phyloP scores from a whole-genome alignment of 768 basidiomycete genomes.

The Atractiella rhizophila region DNA sequence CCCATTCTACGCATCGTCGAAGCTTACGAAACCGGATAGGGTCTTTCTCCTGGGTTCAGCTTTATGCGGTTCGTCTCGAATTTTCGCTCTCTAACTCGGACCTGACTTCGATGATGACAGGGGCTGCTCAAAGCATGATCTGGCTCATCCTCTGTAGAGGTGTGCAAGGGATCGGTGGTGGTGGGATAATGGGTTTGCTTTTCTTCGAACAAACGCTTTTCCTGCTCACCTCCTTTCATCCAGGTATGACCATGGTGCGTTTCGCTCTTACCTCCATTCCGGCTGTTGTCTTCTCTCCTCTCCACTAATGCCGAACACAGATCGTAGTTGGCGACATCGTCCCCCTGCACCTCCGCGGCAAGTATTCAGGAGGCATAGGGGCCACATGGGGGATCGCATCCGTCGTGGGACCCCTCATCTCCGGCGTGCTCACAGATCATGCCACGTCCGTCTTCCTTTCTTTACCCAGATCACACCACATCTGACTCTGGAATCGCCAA shows the following conservation, averaged over 20 bases:
- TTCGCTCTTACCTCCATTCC: too few species aligned
- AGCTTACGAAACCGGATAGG: too few species aligned
- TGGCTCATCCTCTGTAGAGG: constrained; percentile 56
- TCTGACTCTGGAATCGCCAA: too few species aligned
- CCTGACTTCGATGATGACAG: constrained; percentile 29
- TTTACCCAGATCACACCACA: too few species aligned
- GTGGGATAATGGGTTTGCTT: constrained; percentile 6
- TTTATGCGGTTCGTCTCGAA: background rate
- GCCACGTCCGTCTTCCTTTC: too few species aligned
- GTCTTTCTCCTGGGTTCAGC: constrained; percentile 36
- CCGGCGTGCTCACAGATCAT: too few species aligned
- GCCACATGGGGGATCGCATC: constrained; percentile 18
- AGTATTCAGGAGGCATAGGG: constrained; percentile 17
- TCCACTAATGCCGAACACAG: too few species aligned
- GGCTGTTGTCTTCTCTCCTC: too few species aligned
- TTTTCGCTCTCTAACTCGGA: background rate
- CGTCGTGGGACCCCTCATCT: constrained; percentile 19
- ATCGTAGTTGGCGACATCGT: constrained; percentile 20
- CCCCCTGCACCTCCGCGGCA: constrained; percentile 18
- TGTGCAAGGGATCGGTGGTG: constrained; percentile 55
- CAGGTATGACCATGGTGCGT: too few species aligned
- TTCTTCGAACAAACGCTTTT: too few species aligned
- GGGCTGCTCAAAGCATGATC: constrained; percentile 49
- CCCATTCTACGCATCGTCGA: too few species aligned
- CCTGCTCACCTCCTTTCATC: too few species aligned